Conservation (phyloP, 495 filamentous ascomycete species). For the Trichocladium uniseriatum region DNA sequence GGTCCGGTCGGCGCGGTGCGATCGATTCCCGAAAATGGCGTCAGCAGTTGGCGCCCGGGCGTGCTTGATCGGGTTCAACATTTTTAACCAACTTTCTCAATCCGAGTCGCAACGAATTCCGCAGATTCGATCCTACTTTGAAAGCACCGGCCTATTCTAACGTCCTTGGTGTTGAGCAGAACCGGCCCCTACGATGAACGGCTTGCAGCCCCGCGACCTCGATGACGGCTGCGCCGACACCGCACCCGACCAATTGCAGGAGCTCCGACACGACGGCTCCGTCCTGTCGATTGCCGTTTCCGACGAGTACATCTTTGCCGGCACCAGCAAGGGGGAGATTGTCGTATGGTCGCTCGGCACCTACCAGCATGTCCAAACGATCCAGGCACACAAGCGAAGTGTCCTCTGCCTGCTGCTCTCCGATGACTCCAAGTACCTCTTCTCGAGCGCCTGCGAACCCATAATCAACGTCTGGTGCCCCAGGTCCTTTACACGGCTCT, state of each 20-base stretch:
- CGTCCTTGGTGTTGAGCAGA: neutral
- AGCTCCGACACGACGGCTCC: constrained; percentile 59
- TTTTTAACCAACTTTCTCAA: too few relatives aligned
- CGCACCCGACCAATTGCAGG: constrained; percentile 53
- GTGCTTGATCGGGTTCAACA: neutral
- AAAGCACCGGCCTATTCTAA: too few relatives aligned
- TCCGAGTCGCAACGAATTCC: too few relatives aligned
- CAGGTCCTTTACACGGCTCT: constrained; percentile 44
- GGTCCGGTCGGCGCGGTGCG: neutral
- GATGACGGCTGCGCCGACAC: constrained; percentile 32
- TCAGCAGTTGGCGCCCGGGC: neutral
- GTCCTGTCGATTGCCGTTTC: constrained; percentile 64
- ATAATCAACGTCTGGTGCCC: constrained; percentile 71
- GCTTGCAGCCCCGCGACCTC: constrained; percentile 31
- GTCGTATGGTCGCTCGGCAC: constrained; percentile 82
- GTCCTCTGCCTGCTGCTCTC: constrained; percentile 79
- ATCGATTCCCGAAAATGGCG: constrained; percentile 9
- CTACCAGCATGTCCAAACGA: constrained; percentile 62
- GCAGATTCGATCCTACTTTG: too few relatives aligned
- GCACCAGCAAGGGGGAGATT: constrained; percentile 86
- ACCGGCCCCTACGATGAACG: constrained; percentile 12
- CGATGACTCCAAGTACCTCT: constrained; percentile 62
- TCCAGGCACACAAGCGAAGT: constrained; percentile 82
- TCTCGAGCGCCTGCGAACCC: constrained; percentile 89
- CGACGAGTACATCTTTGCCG: constrained; percentile 62